These are phyloP conservation scores for Stephania yunnanensis DNA, from an alignment of 164 flowering plant species.

Conservation along the genomic window DNA sequence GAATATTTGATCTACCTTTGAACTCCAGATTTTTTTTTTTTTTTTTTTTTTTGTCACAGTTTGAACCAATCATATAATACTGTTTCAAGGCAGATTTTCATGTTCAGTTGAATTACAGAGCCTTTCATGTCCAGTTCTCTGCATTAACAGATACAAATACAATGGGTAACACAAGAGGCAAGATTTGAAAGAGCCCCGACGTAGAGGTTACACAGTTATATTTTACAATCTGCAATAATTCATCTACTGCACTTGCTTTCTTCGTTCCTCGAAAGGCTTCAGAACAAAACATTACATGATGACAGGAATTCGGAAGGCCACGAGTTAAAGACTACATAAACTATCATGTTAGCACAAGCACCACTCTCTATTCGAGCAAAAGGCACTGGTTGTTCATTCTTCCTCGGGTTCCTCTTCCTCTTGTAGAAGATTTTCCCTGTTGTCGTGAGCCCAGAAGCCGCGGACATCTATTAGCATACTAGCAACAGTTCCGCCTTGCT, in stretches of 20 bases:
- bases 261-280: not conserved
- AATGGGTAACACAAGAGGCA: not conserved
- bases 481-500: conserved; percentile 97
- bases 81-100: too few relatives aligned
- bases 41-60: too few relatives aligned
- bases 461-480: conserved; percentile 98
- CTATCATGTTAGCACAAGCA: conserved; percentile 17
- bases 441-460: conserved; percentile 99
- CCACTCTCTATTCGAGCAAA: not conserved
- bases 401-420: conserved; percentile 98
- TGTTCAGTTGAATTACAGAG: not conserved
- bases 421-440: conserved; percentile 96
- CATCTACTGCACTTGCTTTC: not conserved
- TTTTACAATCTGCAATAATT: not conserved
- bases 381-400: conserved; percentile 34
- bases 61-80: too few relatives aligned
- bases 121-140: not conserved
- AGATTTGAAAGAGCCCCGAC: not conserved
- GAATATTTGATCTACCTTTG: not conserved
- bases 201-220: not conserved
- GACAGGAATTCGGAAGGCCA: not conserved
- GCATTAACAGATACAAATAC: not conserved
- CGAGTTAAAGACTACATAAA: not conserved
- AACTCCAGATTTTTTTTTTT: too few relatives aligned
- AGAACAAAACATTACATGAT: not conserved